Evolutionary conservation across 768 basidiomycete genomes (phyloP), one percentile per base, ranked within the genome.

Genomic region (Lepiota venenata): DNA sequence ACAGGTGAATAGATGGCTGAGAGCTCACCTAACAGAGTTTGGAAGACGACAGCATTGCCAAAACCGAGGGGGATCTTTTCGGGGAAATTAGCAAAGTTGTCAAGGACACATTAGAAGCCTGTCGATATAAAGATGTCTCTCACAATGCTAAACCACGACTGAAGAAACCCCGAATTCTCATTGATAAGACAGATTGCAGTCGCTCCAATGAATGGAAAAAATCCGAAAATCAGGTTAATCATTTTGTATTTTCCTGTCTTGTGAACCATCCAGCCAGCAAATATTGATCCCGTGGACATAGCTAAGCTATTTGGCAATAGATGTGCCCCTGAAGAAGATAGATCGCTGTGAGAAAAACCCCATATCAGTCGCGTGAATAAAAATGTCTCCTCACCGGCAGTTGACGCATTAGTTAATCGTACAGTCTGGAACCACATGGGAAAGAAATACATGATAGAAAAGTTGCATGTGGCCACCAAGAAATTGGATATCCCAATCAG

Each of bases 381-480:
- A 45, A 16, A n/a, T 37, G 15, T 16, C 52, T 20, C 45, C 65
- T 20, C 54, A 74, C 74, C 72, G 27, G 74, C 71, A 16, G 76
- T 79, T 10, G 86, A 82, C 20, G 88, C 83, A 49, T 74, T 85
- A 12, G 85, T 82, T 25, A 88, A 64, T 66, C 79, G 74, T 3
- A 91, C 90, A 0, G 87, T 90, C 66, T 91, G 88, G 65, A 91
- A 92, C 86, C 87, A 91, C 66, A 85, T 84, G 4, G 90, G 90
- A 68, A 81, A 87, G 68, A 86, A 91, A 66, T 88, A 92, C 65
- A 81, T 87, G 61, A 92, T 76, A 0, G 84, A 73, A 52, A 92
- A 87, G 61, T 89, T 92, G 66, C 87, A 90, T 4, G 78, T 74
- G 12, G 87, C 74, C 9, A 91, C 88, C 18, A 89, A 77, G 61